Evolutionary conservation across 31 red algal genomes (phyloP), one percentile per base, ranked within the genome.

Genomic region (Endocladia muricata): DNA sequence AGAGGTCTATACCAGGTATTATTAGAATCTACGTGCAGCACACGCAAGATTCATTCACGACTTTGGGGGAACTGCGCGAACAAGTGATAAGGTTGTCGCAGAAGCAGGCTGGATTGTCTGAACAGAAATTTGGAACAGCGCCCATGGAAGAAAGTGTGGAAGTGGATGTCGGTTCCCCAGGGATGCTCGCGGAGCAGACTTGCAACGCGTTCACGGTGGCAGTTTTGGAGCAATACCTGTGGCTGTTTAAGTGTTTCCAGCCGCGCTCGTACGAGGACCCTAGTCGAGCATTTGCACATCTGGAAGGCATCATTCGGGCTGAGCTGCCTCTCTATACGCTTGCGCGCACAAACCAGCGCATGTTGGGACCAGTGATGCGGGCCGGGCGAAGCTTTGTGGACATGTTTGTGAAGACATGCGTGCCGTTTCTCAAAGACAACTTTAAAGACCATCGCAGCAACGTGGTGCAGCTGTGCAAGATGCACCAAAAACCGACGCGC

Each of bases 301-400:
- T 90, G 73, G 54, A 32, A 32, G 38, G 63, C 23, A 78, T 87
- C 39, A 71, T 87, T 34, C 54, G 55, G 51, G 74, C 83, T 63
- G 74, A 87, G 37, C 44, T 78, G 34, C 83, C 83, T 1, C 52
- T 87, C n/a, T 87, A 87, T 47, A 70, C 83, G 22, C 64, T 87
- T n/a, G 83, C 73, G n/a, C 41, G 83, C 31, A 44, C 64, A 25
- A 68, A 81, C 60, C 76, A 89, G 58, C 29, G 22, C 4, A 40
- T 89, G 6, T 48, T 89, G 17, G 76, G 85, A 17, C 85, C 85
- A 13, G 61, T 81, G 1, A 89, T 89, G 85, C 64, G 85, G 22
- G 68, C 76, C 40, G 85, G 85, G 37, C 74, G 85, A 67, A 56
- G 42, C 9, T 81, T 80, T 31, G 85, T 89, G 31, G 85, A 89